phyloP scores from a whole-genome alignment of 2,329 filamentous ascomycete genomes.

The Achaetomium macrosporum region DNA sequence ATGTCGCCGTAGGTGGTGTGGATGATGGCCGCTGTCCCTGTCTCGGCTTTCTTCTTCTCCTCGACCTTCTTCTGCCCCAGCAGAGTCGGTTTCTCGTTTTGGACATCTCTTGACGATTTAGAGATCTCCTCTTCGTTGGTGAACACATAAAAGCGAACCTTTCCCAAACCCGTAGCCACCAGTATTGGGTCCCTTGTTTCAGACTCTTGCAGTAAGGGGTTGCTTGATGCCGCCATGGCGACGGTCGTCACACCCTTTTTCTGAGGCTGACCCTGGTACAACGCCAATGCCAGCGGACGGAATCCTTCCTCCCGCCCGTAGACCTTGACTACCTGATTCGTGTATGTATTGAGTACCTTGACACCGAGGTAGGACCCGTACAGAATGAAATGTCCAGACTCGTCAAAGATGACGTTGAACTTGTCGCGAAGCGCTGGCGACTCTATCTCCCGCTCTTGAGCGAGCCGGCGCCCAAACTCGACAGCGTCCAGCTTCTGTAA shows the following conservation, averaged over 20 bases:
- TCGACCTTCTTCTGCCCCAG: slow-evolving; percentile 52
- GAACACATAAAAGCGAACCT: slow-evolving; percentile 96
- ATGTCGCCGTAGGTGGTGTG: slow-evolving; percentile 96
- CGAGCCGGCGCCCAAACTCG: slow-evolving; percentile 84
- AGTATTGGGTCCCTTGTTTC: slow-evolving; percentile 88
- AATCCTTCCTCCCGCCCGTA: slow-evolving; percentile 89
- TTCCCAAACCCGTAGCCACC: slow-evolving; percentile 74
- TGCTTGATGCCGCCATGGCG: slow-evolving; percentile 92
- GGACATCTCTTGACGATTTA: slow-evolving; percentile 81
- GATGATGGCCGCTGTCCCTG: slow-evolving; percentile 72
- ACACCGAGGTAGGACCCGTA: slow-evolving; percentile 89
- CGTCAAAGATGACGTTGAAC: slow-evolving; percentile 87
- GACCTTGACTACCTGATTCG: slow-evolving; percentile 84
- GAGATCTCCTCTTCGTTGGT: slow-evolving; percentile 81
- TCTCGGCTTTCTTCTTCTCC: slow-evolving; percentile 60
- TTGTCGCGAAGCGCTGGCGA: slow-evolving; percentile 60
- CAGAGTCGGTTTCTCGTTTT: slow-evolving; percentile 84
- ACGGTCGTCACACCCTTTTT: slow-evolving; percentile 91
- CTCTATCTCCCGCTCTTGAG: slow-evolving; percentile 81
- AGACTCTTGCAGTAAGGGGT: slow-evolving; percentile 87
- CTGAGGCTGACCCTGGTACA: slow-evolving; percentile 94
- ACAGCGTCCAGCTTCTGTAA: slow-evolving; percentile 77
- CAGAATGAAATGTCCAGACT: slow-evolving; percentile 89
- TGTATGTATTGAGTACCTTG: slow-evolving; percentile 94
- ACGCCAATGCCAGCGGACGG: slow-evolving; percentile 70